Evolutionary conservation across 805 yeast species (phyloP).

Genomic region (Hanseniaspora thailandica): DNA sequence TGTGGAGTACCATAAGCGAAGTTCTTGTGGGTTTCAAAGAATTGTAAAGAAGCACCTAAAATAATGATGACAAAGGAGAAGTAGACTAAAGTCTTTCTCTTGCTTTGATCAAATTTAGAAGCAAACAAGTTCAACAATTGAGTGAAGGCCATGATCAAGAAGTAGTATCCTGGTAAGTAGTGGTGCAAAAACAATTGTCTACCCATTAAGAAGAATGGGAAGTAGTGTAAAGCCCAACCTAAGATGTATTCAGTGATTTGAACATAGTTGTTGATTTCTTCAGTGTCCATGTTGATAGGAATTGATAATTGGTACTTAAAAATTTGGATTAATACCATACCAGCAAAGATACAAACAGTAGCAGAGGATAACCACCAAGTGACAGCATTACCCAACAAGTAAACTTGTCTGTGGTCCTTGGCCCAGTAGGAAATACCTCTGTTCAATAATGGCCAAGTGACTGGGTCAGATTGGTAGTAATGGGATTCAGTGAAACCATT

Average conservation of each 20-base stretch:
- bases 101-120: constrained; percentile 23
- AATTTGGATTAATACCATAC: constrained; percentile 35
- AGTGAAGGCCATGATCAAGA: constrained; percentile 68
- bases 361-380: constrained; percentile 64
- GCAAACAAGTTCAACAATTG: constrained; percentile 48
- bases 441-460: constrained; percentile 58
- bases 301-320: constrained; percentile 58
- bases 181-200: constrained; percentile 91
- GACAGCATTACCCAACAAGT: constrained; percentile 67
- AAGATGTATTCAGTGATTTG: constrained; percentile 49
- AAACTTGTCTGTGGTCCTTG: constrained; percentile 47
- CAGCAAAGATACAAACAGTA: constrained; percentile 38
- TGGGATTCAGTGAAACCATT: constrained; percentile 58
- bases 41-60: constrained; percentile 38
- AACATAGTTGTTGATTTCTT: constrained; percentile 51
- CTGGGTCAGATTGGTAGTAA: constrained; percentile 58
- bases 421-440: constrained; percentile 82
- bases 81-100: constrained; percentile 32
- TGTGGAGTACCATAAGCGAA: constrained; percentile 68
- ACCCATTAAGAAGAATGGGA: constrained; percentile 76
- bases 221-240: constrained; percentile 64
- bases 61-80: constrained; percentile 38
- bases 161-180: constrained; percentile 84
- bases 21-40: constrained; percentile 56
- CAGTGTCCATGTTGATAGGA: constrained; percentile 37